phyloP scores from a whole-genome alignment of 2,329 filamentous ascomycete species.

The Fusarium virguliforme region DNA sequence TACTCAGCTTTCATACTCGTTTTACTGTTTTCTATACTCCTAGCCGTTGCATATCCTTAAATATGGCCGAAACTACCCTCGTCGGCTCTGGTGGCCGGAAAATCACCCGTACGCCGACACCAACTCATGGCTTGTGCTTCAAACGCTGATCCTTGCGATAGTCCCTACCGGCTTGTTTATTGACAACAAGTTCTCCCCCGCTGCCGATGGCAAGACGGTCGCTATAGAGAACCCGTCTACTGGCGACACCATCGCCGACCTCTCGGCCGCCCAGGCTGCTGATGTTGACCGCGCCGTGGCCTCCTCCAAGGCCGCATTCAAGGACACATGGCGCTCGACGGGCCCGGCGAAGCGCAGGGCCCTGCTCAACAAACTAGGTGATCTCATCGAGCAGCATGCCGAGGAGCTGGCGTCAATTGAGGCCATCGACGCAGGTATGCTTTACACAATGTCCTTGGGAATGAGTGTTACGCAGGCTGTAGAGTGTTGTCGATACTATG shows the following conservation, averaged over 20 bases:
- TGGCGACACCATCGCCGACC: constrained; percentile 1
- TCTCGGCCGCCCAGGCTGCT: constrained; percentile 11
- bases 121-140: background rate
- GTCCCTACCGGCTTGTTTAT: constrained; percentile 19
- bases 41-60: background rate
- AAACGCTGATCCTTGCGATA: background rate
- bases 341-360: background rate
- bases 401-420: constrained; percentile 60
- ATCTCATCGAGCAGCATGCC: constrained; percentile 74
- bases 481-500: constrained; percentile 31
- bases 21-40: background rate
- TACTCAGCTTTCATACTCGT: background rate
- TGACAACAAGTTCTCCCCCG: constrained; percentile 14
- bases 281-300: constrained; percentile 20
- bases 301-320: constrained; percentile 11
- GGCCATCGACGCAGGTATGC: constrained; percentile 76
- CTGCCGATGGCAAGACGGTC: background rate
- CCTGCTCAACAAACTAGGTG: constrained; percentile 75
- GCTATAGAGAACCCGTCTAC: constrained; percentile 20
- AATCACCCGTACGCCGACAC: constrained; percentile 2
- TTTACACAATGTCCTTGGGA: constrained; percentile 36
- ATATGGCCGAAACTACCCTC: constrained; percentile 2
- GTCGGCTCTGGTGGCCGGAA: constrained; percentile 6
- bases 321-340: background rate
- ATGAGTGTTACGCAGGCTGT: constrained; percentile 36